Evolutionary conservation across 306 rosid genomes (phyloP).

Genomic region (Calophaca sinica): DNA sequence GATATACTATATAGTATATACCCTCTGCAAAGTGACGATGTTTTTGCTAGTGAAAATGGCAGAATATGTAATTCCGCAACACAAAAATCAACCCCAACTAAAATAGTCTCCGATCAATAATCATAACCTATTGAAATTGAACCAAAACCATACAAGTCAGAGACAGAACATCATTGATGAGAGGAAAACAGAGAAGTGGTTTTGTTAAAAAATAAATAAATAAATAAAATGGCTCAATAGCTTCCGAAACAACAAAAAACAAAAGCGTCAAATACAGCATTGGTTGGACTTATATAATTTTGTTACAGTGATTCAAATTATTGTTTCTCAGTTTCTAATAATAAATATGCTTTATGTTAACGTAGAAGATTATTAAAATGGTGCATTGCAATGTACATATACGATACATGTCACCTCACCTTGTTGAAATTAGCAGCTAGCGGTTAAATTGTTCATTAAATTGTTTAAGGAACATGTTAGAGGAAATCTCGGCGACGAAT

Average conservation of each 20-base stretch:
- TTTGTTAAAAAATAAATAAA: not conserved
- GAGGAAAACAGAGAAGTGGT: conserved; percentile 36
- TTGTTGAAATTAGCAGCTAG: too few species aligned
- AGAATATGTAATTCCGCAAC: conserved; percentile 17
- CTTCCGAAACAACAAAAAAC: conserved; percentile 42
- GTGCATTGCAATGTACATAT: too few species aligned
- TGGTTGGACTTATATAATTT: conserved; percentile 25
- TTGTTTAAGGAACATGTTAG: conserved; percentile 48
- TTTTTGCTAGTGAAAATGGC: not conserved
- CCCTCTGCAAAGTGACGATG: too few species aligned
- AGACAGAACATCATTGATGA: conserved; percentile 36
- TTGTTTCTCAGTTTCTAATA: conserved; percentile 25
- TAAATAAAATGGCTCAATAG: conserved; percentile 21
- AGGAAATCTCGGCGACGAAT: conserved; percentile 69
- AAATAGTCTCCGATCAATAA: not conserved
- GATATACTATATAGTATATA: too few species aligned
- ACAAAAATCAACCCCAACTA: not conserved
- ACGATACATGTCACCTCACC: too few species aligned
- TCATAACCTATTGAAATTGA: conserved; percentile 25
- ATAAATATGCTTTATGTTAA: not conserved
- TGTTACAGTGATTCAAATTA: conserved; percentile 35
- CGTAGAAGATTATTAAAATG: too few species aligned
- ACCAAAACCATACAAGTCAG: conserved; percentile 35
- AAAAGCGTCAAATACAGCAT: conserved; percentile 45
- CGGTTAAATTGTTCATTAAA: not conserved